Evolutionary conservation across 495 filamentous ascomycete genomes (phyloP).

Genomic region (Clohesyomyces aquaticus): DNA sequence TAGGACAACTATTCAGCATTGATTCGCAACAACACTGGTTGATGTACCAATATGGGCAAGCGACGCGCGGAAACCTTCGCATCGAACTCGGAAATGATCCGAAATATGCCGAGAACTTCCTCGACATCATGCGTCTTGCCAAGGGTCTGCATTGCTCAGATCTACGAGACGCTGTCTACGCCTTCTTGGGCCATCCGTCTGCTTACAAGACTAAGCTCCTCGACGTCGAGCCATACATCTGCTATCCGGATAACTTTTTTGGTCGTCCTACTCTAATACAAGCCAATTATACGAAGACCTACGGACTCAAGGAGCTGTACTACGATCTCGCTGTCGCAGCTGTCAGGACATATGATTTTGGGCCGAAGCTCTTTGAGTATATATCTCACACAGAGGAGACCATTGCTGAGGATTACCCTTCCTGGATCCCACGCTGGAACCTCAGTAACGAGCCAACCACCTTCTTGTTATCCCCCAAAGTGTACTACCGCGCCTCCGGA

Average conservation of each 20-base stretch:
- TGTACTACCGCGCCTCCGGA: too few species aligned
- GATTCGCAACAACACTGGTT: neutral
- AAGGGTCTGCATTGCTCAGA: neutral
- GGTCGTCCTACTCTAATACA: neutral
- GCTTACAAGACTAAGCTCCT: neutral
- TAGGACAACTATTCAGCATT: neutral
- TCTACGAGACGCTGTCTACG: conserved; percentile 4
- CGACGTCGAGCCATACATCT: neutral
- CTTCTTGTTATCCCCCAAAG: too few species aligned
- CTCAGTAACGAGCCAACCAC: too few species aligned
- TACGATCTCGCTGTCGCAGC: neutral
- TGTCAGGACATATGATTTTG: neutral
- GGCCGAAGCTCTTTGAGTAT: neutral
- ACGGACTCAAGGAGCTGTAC: neutral
- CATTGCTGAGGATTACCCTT: too few species aligned
- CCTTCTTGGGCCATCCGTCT: conserved; percentile 8
- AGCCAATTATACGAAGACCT: neutral
- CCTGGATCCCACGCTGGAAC: too few species aligned
- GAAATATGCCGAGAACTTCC: neutral
- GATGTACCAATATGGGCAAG: too few species aligned
- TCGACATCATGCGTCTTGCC: neutral
- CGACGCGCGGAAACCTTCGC: too few species aligned
- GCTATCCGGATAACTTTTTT: neutral
- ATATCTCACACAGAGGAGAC: too few species aligned
- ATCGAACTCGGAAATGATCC: neutral